A percentile compares a stretch with the other conserved stretches of the same genome.
These are phyloP conservation scores for Xylaria sp. DNA, from an alignment of 2,329 filamentous ascomycete species.

Conservation along the genomic window DNA sequence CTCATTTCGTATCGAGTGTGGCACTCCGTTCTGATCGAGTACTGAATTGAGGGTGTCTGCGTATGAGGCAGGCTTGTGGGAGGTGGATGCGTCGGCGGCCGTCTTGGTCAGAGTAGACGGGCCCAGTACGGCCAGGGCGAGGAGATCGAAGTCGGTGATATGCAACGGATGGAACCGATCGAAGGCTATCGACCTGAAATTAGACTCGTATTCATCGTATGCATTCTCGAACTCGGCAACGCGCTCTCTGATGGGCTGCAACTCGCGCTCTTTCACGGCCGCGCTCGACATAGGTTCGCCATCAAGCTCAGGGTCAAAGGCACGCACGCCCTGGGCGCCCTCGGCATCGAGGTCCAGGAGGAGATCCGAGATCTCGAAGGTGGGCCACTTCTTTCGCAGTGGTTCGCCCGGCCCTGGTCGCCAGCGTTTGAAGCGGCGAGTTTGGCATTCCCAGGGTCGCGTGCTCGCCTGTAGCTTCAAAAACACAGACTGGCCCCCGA, in stretches of 20 bases:
- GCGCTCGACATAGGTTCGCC: constrained; percentile 28
- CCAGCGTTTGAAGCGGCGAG: constrained; percentile 18
- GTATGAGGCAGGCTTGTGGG: background rate
- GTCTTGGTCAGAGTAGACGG: constrained; percentile 3
- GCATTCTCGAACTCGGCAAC: constrained; percentile 49
- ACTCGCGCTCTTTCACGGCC: constrained; percentile 37
- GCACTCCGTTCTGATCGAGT: constrained; percentile 48
- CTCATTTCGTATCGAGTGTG: constrained; percentile 32
- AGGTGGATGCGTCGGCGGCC: background rate
- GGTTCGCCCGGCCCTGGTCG: constrained; percentile 22
- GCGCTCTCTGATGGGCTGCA: constrained; percentile 49
- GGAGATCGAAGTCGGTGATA: constrained; percentile 57
- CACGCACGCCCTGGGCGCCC: constrained; percentile 57
- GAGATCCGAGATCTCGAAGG: constrained; percentile 54
- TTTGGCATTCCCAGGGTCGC: constrained; percentile 28
- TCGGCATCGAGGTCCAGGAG: constrained; percentile 66
- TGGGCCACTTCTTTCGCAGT: constrained; percentile 23
- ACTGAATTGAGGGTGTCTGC: constrained; percentile 24
- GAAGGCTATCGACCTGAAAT: constrained; percentile 29
- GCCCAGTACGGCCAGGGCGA: constrained; percentile 53
- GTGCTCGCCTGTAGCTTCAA: constrained; percentile 29
- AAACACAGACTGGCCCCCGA: constrained; percentile 31
- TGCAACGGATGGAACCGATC: constrained; percentile 51
- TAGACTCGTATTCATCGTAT: constrained; percentile 31
- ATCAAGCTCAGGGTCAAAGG: constrained; percentile 53